Evolutionary conservation across 495 filamentous ascomycete species (phyloP).

Genomic region (Annulohypoxylon bovei): DNA sequence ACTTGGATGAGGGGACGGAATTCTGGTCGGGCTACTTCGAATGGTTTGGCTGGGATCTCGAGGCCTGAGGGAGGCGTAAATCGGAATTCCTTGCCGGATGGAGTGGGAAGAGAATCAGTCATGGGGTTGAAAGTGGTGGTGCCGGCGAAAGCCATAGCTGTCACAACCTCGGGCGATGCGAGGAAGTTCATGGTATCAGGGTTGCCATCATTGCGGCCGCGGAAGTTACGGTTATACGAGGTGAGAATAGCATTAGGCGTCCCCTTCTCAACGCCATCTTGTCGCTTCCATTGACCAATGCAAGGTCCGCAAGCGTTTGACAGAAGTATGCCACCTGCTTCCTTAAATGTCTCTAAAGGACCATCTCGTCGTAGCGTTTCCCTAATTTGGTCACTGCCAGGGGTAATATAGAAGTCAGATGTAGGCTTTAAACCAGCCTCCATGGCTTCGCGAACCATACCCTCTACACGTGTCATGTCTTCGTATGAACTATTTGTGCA

Average conservation of each 20-base stretch:
- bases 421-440: constrained; percentile 88
- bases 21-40: constrained; percentile 78
- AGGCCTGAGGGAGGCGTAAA: constrained; percentile 84
- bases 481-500: constrained; percentile 99
- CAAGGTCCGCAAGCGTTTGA: constrained; percentile 97
- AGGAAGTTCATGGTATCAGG: constrained; percentile 98
- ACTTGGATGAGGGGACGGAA: constrained; percentile 76
- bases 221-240: constrained; percentile 99
- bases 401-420: constrained; percentile 93
- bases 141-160: constrained; percentile 92
- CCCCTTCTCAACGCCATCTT: constrained; percentile 82
- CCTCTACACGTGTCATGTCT: constrained; percentile 95
- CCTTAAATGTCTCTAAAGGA: constrained; percentile 84
- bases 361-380: constrained; percentile 89
- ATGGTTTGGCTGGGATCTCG: constrained; percentile 80
- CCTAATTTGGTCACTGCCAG: constrained; percentile 95
- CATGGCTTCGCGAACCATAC: constrained; percentile 87
- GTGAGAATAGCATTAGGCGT: constrained; percentile 95
- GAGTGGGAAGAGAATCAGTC: constrained; percentile 83
- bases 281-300: constrained; percentile 96
- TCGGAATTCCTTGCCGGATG: constrained; percentile 83
- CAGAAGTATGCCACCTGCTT: constrained; percentile 87
- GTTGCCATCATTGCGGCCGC: constrained; percentile 96
- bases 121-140: constrained; percentile 96
- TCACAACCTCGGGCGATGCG: constrained; percentile 94